These are phyloP conservation scores for Pythium aphanidermatum DNA, from an alignment of 352 stramenopile species.

Conservation along the genomic window DNA sequence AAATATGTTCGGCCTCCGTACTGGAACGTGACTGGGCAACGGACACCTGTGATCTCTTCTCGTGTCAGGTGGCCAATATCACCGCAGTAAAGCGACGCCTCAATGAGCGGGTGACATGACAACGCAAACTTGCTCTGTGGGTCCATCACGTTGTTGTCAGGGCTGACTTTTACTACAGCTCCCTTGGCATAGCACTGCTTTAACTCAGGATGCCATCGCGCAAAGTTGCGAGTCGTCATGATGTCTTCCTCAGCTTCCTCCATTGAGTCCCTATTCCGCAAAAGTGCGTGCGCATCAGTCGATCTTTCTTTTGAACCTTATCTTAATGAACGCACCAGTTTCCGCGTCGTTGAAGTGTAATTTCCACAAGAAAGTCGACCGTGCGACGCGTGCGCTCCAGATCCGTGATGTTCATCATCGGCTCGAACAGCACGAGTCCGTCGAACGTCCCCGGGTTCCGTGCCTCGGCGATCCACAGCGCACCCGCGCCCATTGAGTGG, in stretches of 20 bases:
- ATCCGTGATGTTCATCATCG: conserved; percentile 22
- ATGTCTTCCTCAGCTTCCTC: conserved; percentile 21
- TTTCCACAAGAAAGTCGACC: conserved; percentile 10
- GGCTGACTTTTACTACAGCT: conserved; percentile 29
- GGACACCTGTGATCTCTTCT: conserved; percentile 21
- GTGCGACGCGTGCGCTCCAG: neutral
- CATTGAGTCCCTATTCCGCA: conserved; percentile 6
- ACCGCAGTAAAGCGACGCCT: conserved; percentile 31
- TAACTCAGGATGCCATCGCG: conserved; percentile 34
- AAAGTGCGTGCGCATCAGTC: neutral
- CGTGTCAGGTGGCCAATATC: conserved; percentile 17
- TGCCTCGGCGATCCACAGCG: conserved; percentile 27
- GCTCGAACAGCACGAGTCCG: conserved; percentile 41
- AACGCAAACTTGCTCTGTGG: conserved; percentile 7
- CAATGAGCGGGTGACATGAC: conserved; percentile 30
- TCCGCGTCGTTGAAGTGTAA: conserved; percentile 10
- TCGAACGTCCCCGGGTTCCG: conserved; percentile 34
- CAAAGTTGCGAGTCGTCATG: conserved; percentile 29
- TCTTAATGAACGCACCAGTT: conserved; percentile 12
- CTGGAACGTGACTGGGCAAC: conserved; percentile 27
- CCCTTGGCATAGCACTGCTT: conserved; percentile 28
- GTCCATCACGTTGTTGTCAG: conserved; percentile 10
- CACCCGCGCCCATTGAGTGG: conserved; percentile 36
- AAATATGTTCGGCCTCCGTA: conserved; percentile 41
- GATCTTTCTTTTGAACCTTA: too few relatives aligned